phyloP scores from a whole-genome alignment of 2,329 filamentous ascomycete genomes.

The Endothia cerciana region DNA sequence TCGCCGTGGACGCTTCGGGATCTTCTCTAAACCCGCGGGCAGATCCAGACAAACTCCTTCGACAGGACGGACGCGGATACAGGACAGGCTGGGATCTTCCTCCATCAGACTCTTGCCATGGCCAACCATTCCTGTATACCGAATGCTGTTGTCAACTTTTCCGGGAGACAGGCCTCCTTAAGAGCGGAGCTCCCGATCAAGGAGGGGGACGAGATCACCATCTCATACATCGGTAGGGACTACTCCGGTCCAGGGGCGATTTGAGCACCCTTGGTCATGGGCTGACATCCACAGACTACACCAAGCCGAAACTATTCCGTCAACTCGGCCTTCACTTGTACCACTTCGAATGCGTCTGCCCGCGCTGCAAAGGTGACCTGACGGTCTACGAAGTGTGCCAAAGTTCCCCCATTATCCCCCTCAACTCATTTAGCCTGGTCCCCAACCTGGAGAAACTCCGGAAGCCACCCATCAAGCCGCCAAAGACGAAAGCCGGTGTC shows the following conservation, averaged over 20 bases:
- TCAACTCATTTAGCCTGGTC: slow-evolving; percentile 52
- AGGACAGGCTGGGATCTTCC: slow-evolving; percentile 57
- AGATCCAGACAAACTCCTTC: slow-evolving; percentile 68
- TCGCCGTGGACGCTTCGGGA: not conserved
- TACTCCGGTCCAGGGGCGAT: not conserved
- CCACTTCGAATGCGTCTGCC: slow-evolving; percentile 56
- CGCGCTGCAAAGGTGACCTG: slow-evolving; percentile 53
- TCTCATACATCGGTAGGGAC: slow-evolving; percentile 63
- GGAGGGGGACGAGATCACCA: slow-evolving; percentile 59
- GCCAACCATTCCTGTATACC: slow-evolving; percentile 66
- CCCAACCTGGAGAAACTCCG: slow-evolving; percentile 43
- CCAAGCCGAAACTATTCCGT: slow-evolving; percentile 48
- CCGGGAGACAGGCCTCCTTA: slow-evolving; percentile 54
- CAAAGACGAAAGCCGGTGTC: slow-evolving; percentile 34
- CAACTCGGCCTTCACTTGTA: slow-evolving; percentile 51
- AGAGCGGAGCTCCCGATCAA: slow-evolving; percentile 54
- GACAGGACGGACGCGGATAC: slow-evolving; percentile 58
- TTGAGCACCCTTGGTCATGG: not conserved
- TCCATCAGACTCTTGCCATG: slow-evolving; percentile 61
- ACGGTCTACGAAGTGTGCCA: slow-evolving; percentile 58
- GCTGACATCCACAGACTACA: slow-evolving; percentile 47
- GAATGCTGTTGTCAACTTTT: slow-evolving; percentile 61
- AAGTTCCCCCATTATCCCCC: slow-evolving; percentile 43
- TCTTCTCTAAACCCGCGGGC: slow-evolving; percentile 25
- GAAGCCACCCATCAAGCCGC: slow-evolving; percentile 37